Evolutionary conservation across 257 asterid species (phyloP), one percentile per base, ranked within the genome.

Genomic region (Capsicum baccatum): DNA sequence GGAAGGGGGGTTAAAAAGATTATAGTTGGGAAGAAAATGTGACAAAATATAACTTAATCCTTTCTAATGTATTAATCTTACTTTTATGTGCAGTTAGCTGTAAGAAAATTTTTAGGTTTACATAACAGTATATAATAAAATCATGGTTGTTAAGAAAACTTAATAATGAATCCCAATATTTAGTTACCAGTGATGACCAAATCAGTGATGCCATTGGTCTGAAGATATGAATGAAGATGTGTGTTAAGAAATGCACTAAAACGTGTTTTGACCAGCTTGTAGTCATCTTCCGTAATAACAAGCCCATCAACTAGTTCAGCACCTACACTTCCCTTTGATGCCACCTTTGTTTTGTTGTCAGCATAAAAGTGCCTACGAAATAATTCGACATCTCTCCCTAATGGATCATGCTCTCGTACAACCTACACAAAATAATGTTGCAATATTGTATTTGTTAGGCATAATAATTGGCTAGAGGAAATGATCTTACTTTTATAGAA

Each of bases 161-260:
- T 26, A 26, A 1, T 56, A 56, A 56, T 15, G n/a, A 59, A 59
- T 16, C 8, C 33, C 11, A 57, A 13, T 57, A 56, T 48, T 7
- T 48, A 58, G 55, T 63, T 76, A 17, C 98, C 98, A 35, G 84
- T 87, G 85, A 94, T 79, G 6, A 92, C 93, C 64, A 94, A 84
- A 80, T 84, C 80, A 71, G 79, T 83, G 55, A 94, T 69, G 76
- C 94, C 94, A 57, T 69, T 85, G 66, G 94, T 89, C 76, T 87
- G 98, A 84, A 94, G 94, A 88, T 91, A 94, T 8, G 87, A 91
- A 84, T 94, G 93, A 64, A 96, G 97, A 76, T 96, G 90, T 0
- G 98, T 93, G 90, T 90, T 90, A 84, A 96, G 92, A 88, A 96
- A 96, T 0, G 98, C 98, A 63, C 97, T 93, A 86, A 93, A 92